Evolutionary conservation across 768 basidiomycete genomes (phyloP), one percentile per base, ranked within the genome.

Genomic region (Crepidotus variabilis): DNA sequence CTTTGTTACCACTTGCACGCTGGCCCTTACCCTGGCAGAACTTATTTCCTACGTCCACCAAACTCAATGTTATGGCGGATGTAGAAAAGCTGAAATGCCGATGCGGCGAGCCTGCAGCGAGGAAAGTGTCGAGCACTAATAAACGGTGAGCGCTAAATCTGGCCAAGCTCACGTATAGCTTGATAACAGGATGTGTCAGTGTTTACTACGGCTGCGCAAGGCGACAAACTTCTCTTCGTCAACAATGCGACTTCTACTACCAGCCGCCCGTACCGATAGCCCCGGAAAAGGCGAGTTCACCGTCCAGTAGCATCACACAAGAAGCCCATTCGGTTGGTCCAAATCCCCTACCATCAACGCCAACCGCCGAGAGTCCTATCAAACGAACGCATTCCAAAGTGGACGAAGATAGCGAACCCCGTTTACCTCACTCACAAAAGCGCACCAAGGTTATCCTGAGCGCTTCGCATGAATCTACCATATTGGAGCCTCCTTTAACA

Each of bases 131-230:
- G 34, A 33, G 43, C 28, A 45, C 13, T 16, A 49, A n/a, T n/a
- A n/a, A 49, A 18, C 50, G 55, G 55, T 36, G 32, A 45, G 50
- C 49, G 33, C 18, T 16, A 47, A 2, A 32, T 18, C 20, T 48
- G 35, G 6, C 13, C 18, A 16, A 47, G 28, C 8, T 28, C 28
- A n/a, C 14, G 43, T 22, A 24, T 13, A 22, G 2, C 21, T 20
- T 47, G 45, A 20, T 39, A 33, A 39, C 20, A 32, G 14, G 21
- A 35, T 18, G 18, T 47, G 24, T 16, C 34, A 56, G 55, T 24
- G 45, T 45, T 16, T 56, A 56, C 23, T 56, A 50, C 18, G 55
- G 55, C 10, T 56, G 55, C 50, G 16, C 50, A 45, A 36, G 23
- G 46, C 28, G 28, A 28, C 35, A 43, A 18, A 45, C 36, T 18